These are phyloP conservation scores for Debaryomycetaceae sp. DNA, from an alignment of 1,139 yeast genomes.

Conservation along the genomic window DNA sequence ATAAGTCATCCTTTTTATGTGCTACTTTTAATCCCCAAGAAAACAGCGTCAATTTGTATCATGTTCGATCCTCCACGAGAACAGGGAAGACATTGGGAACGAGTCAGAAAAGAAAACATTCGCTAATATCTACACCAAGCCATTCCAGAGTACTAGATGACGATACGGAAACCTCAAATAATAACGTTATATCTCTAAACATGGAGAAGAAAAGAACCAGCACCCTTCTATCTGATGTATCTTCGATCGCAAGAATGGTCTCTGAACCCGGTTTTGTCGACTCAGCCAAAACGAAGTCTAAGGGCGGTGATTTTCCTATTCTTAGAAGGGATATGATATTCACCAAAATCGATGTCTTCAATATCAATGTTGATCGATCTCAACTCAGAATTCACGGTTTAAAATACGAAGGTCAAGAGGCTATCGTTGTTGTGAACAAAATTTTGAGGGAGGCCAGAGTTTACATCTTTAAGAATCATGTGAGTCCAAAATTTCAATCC, in stretches of 20 bases:
- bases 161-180: constrained; percentile 20
- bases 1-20: constrained; percentile 38
- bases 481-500: constrained; percentile 32
- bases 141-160: constrained; percentile 43
- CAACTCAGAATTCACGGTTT: constrained; percentile 43
- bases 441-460: constrained; percentile 39
- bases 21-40: constrained; percentile 52
- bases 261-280: constrained; percentile 35
- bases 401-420: constrained; percentile 54
- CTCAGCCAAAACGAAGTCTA: constrained; percentile 16
- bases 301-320: constrained; percentile 21
- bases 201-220: constrained; percentile 54
- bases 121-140: constrained; percentile 37
- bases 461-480: constrained; percentile 44
- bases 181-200: constrained; percentile 26
- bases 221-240: constrained; percentile 51
- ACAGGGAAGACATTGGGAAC: constrained; percentile 9
- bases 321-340: constrained; percentile 65
- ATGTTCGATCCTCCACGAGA: constrained; percentile 42
- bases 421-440: constrained; percentile 45
- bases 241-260: constrained; percentile 63
- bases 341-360: constrained; percentile 53
- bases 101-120: constrained; percentile 22
- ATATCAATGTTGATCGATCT: constrained; percentile 23
- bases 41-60: constrained; percentile 44